phyloP scores from a whole-genome alignment of 805 yeast species.

The Cyberlindnera sargentensis region DNA sequence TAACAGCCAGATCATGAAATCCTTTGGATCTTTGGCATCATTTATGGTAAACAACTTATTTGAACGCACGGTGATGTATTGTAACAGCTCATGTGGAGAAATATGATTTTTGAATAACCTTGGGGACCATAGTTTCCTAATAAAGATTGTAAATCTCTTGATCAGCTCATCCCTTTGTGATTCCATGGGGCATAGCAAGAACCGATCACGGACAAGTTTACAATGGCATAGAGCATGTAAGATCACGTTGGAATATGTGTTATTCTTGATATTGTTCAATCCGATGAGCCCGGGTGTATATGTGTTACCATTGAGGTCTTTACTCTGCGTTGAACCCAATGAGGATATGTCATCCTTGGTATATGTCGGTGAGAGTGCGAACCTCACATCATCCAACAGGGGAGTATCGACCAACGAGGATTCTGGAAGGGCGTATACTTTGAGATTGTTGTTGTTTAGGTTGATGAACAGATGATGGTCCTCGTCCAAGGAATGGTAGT shows the following conservation, averaged over 20 bases:
- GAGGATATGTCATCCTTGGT: conserved; percentile 21
- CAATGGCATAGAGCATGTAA: conserved; percentile 52
- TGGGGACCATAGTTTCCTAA: conserved; percentile 60
- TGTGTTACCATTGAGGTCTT: conserved; percentile 37
- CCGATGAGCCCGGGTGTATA: conserved; percentile 66
- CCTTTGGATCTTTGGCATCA: conserved; percentile 44
- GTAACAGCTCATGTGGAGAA: conserved; percentile 61
- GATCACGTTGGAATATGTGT: conserved; percentile 52
- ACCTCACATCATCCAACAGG: conserved; percentile 44
- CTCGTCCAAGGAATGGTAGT: conserved; percentile 54
- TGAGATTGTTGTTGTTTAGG: conserved; percentile 32
- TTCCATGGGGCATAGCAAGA: conserved; percentile 26
- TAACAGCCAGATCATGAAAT: conserved; percentile 53
- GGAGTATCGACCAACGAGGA: conserved; percentile 35
- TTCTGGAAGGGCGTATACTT: conserved; percentile 59
- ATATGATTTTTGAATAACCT: conserved; percentile 52
- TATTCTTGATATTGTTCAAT: conserved; percentile 43
- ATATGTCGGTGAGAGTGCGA: conserved; percentile 47
- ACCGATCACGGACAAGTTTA: conserved; percentile 38
- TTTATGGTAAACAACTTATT: conserved; percentile 35
- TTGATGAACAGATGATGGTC: conserved; percentile 60
- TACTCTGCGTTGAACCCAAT: conserved; percentile 12
- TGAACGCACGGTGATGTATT: conserved; percentile 37
- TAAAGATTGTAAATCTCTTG: conserved; percentile 36
- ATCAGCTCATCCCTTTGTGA: conserved; percentile 29